phyloP scores from a whole-genome alignment of 441 rosid genomes.

The Melastoma candidum region DNA sequence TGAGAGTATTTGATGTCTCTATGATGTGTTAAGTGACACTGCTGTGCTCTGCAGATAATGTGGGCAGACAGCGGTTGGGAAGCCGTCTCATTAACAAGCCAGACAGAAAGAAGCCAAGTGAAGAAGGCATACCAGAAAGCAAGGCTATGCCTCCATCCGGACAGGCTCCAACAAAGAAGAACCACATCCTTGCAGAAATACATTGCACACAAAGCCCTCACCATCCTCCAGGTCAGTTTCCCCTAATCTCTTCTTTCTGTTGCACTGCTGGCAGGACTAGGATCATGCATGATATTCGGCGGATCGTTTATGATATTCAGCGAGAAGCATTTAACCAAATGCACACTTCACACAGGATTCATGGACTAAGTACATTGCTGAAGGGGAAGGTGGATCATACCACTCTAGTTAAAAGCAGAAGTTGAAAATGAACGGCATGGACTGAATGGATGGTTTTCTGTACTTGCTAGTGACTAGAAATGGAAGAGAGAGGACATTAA shows the following conservation, averaged over 20 bases:
- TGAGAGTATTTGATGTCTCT: background rate
- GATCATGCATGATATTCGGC: no score
- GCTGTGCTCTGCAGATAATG: slow-evolving; percentile 40
- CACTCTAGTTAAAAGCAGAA: no score
- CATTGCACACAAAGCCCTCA: slow-evolving; percentile 60
- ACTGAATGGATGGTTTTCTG: no score
- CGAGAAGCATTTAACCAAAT: no score
- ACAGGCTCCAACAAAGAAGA: slow-evolving; percentile 84
- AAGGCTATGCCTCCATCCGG: slow-evolving; percentile 90
- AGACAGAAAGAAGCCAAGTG: slow-evolving; percentile 61
- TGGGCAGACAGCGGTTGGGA: slow-evolving; percentile 76
- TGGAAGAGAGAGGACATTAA: no score
- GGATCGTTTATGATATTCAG: no score
- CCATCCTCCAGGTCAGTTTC: slow-evolving; percentile 63
- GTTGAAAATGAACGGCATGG: no score
- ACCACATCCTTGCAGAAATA: slow-evolving; percentile 52
- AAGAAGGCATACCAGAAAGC: slow-evolving; percentile 93
- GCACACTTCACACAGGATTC: no score
- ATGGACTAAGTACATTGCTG: no score
- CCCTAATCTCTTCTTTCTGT: background rate
- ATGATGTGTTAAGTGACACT: background rate
- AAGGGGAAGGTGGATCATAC: no score
- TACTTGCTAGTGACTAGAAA: no score
- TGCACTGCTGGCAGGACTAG: no score
- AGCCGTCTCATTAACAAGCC: slow-evolving; percentile 44